Evolutionary conservation across 495 filamentous ascomycete genomes (phyloP).

Genomic region (Bombardia bombarda): DNA sequence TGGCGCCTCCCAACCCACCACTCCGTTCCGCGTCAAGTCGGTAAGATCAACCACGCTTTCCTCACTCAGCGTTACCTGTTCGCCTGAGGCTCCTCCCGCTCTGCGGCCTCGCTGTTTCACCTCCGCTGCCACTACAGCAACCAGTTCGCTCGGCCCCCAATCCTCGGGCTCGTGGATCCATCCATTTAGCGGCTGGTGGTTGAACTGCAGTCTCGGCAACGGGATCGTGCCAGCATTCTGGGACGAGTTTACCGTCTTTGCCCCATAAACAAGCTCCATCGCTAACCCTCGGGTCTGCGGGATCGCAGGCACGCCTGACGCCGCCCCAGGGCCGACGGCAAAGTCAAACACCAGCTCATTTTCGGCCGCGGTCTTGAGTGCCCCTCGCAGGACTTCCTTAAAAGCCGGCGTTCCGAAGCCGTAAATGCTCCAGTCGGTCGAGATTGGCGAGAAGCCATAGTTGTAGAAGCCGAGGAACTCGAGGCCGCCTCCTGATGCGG

Average conservation of each 20-base stretch:
- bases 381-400: slow-evolving; percentile 26
- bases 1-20: slow-evolving; percentile 6
- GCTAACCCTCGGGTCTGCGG: slow-evolving; percentile 28
- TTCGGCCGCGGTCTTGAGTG: slow-evolving; percentile 30
- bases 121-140: slow-evolving; percentile 23
- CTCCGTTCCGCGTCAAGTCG: slow-evolving; percentile 1
- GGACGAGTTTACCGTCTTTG: not conserved
- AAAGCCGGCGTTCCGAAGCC: slow-evolving; percentile 40
- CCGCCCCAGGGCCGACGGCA: slow-evolving; percentile 40
- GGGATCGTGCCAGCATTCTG: slow-evolving; percentile 1
- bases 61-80: slow-evolving; percentile 1
- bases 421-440: slow-evolving; percentile 37
- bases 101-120: slow-evolving; percentile 6
- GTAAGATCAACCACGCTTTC: slow-evolving; percentile 7
- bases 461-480: slow-evolving; percentile 25
- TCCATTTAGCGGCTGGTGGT: slow-evolving; percentile 15
- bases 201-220: slow-evolving; percentile 9
- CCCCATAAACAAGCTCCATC: slow-evolving; percentile 25
- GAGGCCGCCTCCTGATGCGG: slow-evolving; percentile 17
- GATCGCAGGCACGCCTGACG: slow-evolving; percentile 36
- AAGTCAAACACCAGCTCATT: slow-evolving; percentile 39
- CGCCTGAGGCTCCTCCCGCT: not conserved
- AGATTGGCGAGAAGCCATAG: slow-evolving; percentile 15
- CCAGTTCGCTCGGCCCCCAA: slow-evolving; percentile 30
- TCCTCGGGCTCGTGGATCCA: slow-evolving; percentile 25